phyloP scores from a whole-genome alignment of 805 yeast species.

The Clavispora santaluciae region DNA sequence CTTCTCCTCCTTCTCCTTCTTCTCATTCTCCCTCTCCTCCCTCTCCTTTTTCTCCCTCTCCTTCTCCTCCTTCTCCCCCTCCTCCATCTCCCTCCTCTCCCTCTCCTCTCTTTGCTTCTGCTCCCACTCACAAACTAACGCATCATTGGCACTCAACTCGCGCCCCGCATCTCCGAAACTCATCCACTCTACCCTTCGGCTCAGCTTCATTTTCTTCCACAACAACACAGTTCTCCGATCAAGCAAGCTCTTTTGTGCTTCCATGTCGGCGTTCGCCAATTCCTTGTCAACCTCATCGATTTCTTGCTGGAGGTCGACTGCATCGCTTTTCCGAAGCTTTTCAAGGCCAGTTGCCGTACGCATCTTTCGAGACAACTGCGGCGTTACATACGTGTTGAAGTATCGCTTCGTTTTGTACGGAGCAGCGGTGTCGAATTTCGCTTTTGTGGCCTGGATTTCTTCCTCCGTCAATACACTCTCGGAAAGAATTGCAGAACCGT shows the following conservation, averaged over 20 bases:
- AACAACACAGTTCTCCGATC: conserved; percentile 26
- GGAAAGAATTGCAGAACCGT: conserved; percentile 25
- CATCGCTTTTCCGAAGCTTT: conserved; percentile 10
- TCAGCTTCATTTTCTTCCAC: conserved; percentile 29
- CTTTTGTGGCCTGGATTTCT: conserved; percentile 17
- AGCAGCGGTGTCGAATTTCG: conserved; percentile 15
- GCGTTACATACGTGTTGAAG: conserved; percentile 39
- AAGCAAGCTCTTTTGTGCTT: conserved; percentile 7
- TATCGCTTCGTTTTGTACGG: conserved; percentile 34
- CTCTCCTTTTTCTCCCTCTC: neutral
- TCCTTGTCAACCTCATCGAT: neutral
- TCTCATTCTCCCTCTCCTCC: conserved; percentile 3
- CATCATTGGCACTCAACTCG: conserved; percentile 3
- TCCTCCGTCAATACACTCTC: conserved; percentile 17
- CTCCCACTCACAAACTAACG: conserved; percentile 2
- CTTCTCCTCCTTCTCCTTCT: conserved; percentile 1
- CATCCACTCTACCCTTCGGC: conserved; percentile 9
- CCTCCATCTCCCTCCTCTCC: conserved; percentile 2
- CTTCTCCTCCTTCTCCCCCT: conserved; percentile 3
- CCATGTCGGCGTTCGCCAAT: neutral
- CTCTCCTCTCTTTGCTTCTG: conserved; percentile 3
- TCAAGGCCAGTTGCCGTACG: conserved; percentile 29
- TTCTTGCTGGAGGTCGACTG: neutral
- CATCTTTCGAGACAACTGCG: conserved; percentile 39
- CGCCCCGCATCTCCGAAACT: conserved; percentile 2